These are phyloP conservation scores for Fusarium albidum DNA, from an alignment of 2,329 filamentous ascomycete genomes.

Conservation along the genomic window DNA sequence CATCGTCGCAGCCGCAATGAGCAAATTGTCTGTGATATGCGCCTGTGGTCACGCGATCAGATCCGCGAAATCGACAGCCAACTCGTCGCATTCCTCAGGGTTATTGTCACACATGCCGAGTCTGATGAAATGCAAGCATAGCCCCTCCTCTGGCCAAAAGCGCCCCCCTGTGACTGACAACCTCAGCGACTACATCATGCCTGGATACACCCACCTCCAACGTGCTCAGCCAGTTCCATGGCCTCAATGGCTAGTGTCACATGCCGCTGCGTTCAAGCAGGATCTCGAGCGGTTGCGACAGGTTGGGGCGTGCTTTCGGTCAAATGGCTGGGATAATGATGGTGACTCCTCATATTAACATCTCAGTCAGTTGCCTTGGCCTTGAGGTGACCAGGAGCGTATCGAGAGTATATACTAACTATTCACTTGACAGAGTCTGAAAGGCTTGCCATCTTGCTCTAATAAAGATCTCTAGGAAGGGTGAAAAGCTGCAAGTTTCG, in stretches of 20 bases:
- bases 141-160: slow-evolving; percentile 21
- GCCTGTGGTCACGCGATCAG: slow-evolving; percentile 84
- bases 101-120: slow-evolving; percentile 70
- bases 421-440: slow-evolving; percentile 51
- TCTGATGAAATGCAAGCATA: slow-evolving; percentile 40
- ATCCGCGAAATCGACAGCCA: slow-evolving; percentile 74
- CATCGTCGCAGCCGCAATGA: slow-evolving; percentile 85
- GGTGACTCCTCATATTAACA: slow-evolving; percentile 40
- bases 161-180: slow-evolving; percentile 29
- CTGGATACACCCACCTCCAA: slow-evolving; percentile 41
- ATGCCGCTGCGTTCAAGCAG: slow-evolving; percentile 33
- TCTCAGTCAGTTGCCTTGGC: slow-evolving; percentile 31
- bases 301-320: slow-evolving; percentile 33
- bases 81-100: slow-evolving; percentile 74
- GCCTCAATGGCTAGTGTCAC: slow-evolving; percentile 35
- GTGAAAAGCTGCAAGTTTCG: slow-evolving; percentile 67
- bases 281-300: slow-evolving; percentile 40
- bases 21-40: slow-evolving; percentile 90
- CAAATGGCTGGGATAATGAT: slow-evolving; percentile 69
- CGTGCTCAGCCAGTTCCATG: slow-evolving; percentile 38
- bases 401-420: slow-evolving; percentile 42
- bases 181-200: slow-evolving; percentile 40
- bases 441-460: slow-evolving; percentile 75
- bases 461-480: slow-evolving; percentile 83
- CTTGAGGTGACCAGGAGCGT: slow-evolving; percentile 32